Base-by-base conservation (phyloP, 148 eudicot species). In the Vaccinium corymbosum region DNA sequence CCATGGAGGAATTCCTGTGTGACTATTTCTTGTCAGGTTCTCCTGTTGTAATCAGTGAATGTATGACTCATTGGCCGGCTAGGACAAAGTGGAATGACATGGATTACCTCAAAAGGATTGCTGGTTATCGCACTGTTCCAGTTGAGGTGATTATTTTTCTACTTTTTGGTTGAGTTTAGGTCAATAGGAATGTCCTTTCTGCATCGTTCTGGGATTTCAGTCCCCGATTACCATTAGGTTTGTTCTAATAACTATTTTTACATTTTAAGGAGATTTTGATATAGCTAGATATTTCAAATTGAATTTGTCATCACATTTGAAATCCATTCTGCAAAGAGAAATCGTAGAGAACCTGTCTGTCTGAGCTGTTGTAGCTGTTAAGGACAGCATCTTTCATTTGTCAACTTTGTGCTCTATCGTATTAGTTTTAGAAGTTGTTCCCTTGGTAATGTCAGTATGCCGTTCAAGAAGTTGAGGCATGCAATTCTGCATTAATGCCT, bases 21-120 rank as follows among this genome's bases (percentile, higher is more conserved):
- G 98, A 95, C 80, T 91, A 97, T 89, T 92, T 88, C 82, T 80
- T 91, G 70, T 11, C 90, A 52, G 99, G 95, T 83, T 83, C 90
- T 83, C 99, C 99, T 32, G 98, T 97, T 84, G 87, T 95, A 82
- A 90, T 97, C 81, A 92, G 94, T 81, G 98, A 95, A 84, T 85
- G 91, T 25, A 97, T 97, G 99, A 88, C 86, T 76, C 95, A 97
- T 87, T 97, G 99, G 99, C 98, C 99, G 16, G 99, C 99, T 82
- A 92, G 80, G 88, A 86, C 85, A 77, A 93, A 92, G 86, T 97
- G 99, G 99, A 93, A 90, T 79, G 90, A 90, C 91, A 78, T 94
- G 49, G 88, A 92, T 77, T 97, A 97, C 85, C 91, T 97, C 73
- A 90, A 88, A 84, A 92, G 85, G 87, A 92, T 94, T 84, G 99